Conservation (phyloP, 2,329 filamentous ascomycete genomes). For the Coniosporium tulheliwenetii region DNA sequence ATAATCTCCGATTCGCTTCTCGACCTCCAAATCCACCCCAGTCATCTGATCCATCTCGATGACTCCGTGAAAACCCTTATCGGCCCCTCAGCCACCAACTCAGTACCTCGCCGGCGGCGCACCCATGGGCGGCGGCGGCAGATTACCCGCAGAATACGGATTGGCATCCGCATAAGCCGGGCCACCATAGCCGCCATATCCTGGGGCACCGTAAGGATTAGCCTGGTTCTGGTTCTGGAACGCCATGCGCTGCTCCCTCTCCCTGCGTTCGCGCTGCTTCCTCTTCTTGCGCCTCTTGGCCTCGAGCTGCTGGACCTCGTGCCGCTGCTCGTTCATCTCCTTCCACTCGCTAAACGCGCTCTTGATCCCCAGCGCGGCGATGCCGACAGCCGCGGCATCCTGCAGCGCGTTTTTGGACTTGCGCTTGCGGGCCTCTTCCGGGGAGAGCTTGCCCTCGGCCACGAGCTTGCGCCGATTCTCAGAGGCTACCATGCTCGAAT, state of each 20-base stretch:
- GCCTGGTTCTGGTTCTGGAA: slow-evolving; percentile 7
- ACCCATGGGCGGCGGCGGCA: slow-evolving; percentile 24
- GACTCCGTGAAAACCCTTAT: too few relatives aligned
- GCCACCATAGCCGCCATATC: slow-evolving; percentile 15
- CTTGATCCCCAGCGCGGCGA: slow-evolving; percentile 53
- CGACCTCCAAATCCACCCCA: too few relatives aligned
- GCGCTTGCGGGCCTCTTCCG: slow-evolving; percentile 45
- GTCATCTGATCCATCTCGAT: too few relatives aligned
- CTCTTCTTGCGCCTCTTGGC: slow-evolving; percentile 27
- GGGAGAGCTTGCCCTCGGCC: slow-evolving; percentile 46
- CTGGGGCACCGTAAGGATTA: slow-evolving; percentile 18
- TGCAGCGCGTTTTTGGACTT: slow-evolving; percentile 48
- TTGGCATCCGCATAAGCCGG: slow-evolving; percentile 29
- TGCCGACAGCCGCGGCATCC: slow-evolving; percentile 49
- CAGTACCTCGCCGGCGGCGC: slow-evolving; percentile 6
- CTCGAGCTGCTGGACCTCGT: slow-evolving; percentile 39
- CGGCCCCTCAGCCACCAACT: too few relatives aligned
- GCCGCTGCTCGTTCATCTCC: slow-evolving; percentile 47
- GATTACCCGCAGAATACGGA: slow-evolving; percentile 21
- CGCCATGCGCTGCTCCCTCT: slow-evolving; percentile 24
- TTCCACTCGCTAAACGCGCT: slow-evolving; percentile 51
- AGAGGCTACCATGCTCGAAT: slow-evolving; percentile 47
- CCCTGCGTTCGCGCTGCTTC: slow-evolving; percentile 20
- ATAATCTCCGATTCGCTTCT: too few relatives aligned
- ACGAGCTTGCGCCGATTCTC: slow-evolving; percentile 44